A percentile compares a stretch with the other conserved stretches of the same genome.
Conservation (phyloP, 2,329 filamentous ascomycete species). For the Microsporum ferrugineum region DNA sequence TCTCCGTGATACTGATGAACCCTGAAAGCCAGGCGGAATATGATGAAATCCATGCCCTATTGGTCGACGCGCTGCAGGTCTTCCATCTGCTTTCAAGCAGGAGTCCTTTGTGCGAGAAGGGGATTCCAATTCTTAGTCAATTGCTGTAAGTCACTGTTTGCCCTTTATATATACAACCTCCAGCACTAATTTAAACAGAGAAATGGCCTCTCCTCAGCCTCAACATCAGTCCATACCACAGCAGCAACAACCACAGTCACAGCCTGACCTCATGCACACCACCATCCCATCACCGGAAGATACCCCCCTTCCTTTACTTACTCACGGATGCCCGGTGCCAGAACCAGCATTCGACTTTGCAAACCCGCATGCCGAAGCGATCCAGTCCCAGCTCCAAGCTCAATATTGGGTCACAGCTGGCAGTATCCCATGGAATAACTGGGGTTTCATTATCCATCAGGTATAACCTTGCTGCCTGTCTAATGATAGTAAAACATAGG, state of each 20-base stretch:
- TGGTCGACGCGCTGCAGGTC: slow-evolving; percentile 23
- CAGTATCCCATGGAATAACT: slow-evolving; percentile 7
- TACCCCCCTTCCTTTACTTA: background rate
- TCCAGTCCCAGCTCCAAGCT: slow-evolving; percentile 22
- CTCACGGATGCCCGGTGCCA: background rate
- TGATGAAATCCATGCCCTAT: slow-evolving; percentile 20
- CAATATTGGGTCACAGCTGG: slow-evolving; percentile 26
- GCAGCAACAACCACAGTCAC: background rate
- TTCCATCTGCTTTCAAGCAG: slow-evolving; percentile 26
- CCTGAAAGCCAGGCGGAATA: slow-evolving; percentile 22
- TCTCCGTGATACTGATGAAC: slow-evolving; percentile 22
- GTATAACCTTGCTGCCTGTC: background rate
- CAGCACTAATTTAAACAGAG: background rate
- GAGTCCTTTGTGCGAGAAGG: slow-evolving; percentile 29
- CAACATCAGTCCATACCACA: background rate
- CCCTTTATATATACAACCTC: background rate
- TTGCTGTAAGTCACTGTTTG: slow-evolving; percentile 20
- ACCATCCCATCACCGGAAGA: background rate
- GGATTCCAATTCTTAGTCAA: slow-evolving; percentile 25
- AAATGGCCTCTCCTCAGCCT: slow-evolving; percentile 2
- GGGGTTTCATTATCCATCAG: slow-evolving; percentile 8
- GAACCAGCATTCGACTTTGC: background rate
- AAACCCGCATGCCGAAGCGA: slow-evolving; percentile 10
- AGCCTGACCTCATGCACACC: background rate
- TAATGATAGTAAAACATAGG: background rate